Evolutionary conservation across 106 monocot species (phyloP).

Genomic region (Amphibolis antarctica): DNA sequence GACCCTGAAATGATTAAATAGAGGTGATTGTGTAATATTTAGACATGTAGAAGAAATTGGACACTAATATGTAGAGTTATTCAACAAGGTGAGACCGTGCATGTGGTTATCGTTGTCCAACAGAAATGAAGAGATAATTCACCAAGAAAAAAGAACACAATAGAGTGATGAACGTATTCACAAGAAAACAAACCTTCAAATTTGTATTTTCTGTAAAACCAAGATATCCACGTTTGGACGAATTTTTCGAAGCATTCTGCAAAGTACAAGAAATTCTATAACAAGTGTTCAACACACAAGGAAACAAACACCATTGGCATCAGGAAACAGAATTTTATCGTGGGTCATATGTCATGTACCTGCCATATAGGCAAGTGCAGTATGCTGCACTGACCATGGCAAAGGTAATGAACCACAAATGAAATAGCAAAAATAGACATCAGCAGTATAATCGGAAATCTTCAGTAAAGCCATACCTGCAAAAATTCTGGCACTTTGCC

Average conservation of each 20-base stretch:
- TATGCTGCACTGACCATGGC: background rate
- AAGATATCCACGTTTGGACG: conserved; percentile 9
- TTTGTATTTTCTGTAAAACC: conserved; percentile 13
- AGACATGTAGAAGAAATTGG: background rate
- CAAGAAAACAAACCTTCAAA: conserved; percentile 12
- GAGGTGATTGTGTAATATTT: background rate
- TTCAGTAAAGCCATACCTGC: conserved; percentile 23
- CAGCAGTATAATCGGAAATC: background rate
- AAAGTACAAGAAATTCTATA: background rate
- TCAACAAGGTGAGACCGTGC: background rate
- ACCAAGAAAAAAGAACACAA: background rate
- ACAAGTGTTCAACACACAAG: background rate
- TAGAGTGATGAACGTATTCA: background rate
- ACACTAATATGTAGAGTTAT: background rate
- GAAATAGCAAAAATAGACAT: background rate
- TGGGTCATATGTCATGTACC: no score
- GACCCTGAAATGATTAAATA: conserved; percentile 6
- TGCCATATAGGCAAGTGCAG: no score
- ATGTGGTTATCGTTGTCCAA: no score
- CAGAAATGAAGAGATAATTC: background rate
- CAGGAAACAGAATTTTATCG: background rate
- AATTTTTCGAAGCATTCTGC: conserved; percentile 14
- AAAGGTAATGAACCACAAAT: background rate
- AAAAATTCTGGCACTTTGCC: conserved; percentile 43
- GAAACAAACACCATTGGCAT: background rate